Percentiles rank a stretch among this genome's conserved stretches.
Evolutionary conservation across 2,329 filamentous ascomycete species (phyloP).

Genomic region (Neodidymelliopsis sp.): DNA sequence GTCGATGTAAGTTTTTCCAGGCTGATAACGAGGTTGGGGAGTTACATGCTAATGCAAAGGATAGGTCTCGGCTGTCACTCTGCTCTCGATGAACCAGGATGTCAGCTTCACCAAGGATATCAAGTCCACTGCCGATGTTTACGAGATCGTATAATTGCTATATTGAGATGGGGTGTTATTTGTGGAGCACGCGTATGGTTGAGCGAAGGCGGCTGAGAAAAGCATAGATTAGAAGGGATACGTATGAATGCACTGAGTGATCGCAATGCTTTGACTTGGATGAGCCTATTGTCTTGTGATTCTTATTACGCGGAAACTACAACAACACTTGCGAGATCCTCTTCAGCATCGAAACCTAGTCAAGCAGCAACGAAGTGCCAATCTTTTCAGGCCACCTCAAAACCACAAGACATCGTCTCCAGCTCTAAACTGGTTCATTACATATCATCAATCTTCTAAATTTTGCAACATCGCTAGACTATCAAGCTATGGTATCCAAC

Average conservation of each 20-base stretch:
- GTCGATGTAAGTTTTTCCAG: constrained; percentile 80
- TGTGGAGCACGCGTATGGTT: too few relatives aligned
- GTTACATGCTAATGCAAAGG: constrained; percentile 36
- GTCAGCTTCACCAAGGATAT: constrained; percentile 85
- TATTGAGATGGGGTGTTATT: too few relatives aligned
- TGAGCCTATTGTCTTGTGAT: too few relatives aligned
- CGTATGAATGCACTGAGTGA: constrained; percentile 2
- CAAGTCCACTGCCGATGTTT: constrained; percentile 78
- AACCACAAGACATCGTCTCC: too few relatives aligned
- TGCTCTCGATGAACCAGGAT: constrained; percentile 78
- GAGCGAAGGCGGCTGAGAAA: not conserved
- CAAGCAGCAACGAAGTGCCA: too few relatives aligned
- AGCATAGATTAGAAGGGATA: constrained; percentile 8
- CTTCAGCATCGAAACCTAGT: too few relatives aligned
- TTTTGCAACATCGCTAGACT: not conserved
- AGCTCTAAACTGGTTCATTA: too few relatives aligned
- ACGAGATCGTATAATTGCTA: constrained; percentile 78
- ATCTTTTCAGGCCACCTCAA: too few relatives aligned
- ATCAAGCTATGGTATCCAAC: constrained; percentile 6
- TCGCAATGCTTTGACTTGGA: too few relatives aligned
- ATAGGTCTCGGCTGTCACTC: constrained; percentile 71
- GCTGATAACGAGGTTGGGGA: too few relatives aligned
- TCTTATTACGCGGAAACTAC: too few relatives aligned
- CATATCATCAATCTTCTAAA: not conserved
- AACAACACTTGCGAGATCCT: too few relatives aligned